phyloP scores from a whole-genome alignment of 2,329 filamentous ascomycete species.

The Lasiodiplodia sp. region DNA sequence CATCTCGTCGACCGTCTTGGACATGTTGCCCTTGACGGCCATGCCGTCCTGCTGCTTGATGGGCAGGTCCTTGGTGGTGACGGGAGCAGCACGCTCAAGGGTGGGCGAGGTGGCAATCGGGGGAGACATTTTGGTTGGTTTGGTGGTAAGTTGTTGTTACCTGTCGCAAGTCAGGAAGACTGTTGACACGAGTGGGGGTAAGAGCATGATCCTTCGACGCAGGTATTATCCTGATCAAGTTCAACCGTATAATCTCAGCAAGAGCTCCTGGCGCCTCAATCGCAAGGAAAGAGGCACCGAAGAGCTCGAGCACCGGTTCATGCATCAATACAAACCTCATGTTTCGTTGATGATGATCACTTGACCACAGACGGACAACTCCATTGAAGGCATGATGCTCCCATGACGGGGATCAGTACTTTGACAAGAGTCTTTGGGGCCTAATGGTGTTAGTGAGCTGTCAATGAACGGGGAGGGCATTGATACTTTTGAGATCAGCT shows the following conservation, averaged over 20 bases:
- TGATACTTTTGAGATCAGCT: constrained; percentile 10
- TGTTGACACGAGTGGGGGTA: constrained; percentile 51
- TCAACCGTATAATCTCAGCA: constrained; percentile 90
- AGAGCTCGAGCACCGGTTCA: constrained; percentile 50
- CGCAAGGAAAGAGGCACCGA: constrained; percentile 30
- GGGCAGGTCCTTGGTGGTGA: constrained; percentile 46
- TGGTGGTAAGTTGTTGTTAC: constrained; percentile 35
- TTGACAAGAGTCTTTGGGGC: constrained; percentile 5
- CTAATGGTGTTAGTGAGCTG: constrained; percentile 16
- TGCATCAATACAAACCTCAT: constrained; percentile 37
- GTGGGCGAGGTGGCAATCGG: constrained; percentile 69
- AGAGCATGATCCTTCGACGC: constrained; percentile 93
- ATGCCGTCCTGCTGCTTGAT: constrained; percentile 46
- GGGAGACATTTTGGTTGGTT: constrained; percentile 71
- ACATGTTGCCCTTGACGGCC: constrained; percentile 53
- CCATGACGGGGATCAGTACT: constrained; percentile 26
- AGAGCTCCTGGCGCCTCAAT: constrained; percentile 24
- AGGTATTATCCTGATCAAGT: constrained; percentile 99
- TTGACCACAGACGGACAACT: constrained; percentile 27
- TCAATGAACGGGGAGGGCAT: neutral
- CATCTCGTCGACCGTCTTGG: constrained; percentile 68
- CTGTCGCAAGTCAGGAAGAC: constrained; percentile 40
- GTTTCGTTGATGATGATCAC: constrained; percentile 21
- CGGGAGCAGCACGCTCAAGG: constrained; percentile 46
- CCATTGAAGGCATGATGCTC: constrained; percentile 29